Conservation (phyloP, 805 yeast species). For the Cyberlindnera samutprakarnensis region DNA sequence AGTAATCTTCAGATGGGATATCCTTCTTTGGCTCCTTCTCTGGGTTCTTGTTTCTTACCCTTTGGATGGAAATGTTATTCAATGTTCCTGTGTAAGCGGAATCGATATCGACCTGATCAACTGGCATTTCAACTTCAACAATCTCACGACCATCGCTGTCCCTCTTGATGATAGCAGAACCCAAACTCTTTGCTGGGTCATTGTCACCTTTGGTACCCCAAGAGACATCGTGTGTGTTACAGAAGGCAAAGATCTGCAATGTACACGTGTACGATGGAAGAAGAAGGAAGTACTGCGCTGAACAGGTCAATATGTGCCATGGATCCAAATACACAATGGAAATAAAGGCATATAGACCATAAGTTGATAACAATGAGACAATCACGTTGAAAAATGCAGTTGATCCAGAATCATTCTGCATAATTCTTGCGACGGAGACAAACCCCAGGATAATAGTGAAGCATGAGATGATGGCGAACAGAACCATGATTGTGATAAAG, state of each 20-base stretch:
- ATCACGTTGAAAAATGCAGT: constrained; percentile 67
- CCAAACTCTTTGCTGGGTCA: constrained; percentile 56
- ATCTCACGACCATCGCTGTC: constrained; percentile 71
- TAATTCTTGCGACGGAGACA: constrained; percentile 59
- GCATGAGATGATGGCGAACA: constrained; percentile 70
- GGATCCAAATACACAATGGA: constrained; percentile 87
- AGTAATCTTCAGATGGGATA: constrained; percentile 66
- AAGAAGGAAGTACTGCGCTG: constrained; percentile 80
- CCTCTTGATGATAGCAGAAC: constrained; percentile 69
- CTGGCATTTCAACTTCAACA: constrained; percentile 67
- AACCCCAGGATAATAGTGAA: constrained; percentile 81
- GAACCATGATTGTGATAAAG: constrained; percentile 63
- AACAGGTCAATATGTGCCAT: constrained; percentile 90
- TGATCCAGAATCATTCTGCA: constrained; percentile 28
- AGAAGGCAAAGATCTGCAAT: constrained; percentile 90
- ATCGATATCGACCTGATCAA: constrained; percentile 70
- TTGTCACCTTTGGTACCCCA: constrained; percentile 99
- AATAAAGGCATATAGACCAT: constrained; percentile 79
- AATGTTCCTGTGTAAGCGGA: constrained; percentile 73
- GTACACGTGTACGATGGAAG: constrained; percentile 91
- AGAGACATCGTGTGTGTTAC: constrained; percentile 96
- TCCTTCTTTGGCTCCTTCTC: constrained; percentile 30
- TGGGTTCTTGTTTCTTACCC: constrained; percentile 50
- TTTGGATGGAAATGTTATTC: constrained; percentile 62
- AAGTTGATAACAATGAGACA: constrained; percentile 81